A percentile compares a stretch with the other conserved stretches of the same genome.
phyloP scores from a whole-genome alignment of 805 yeast genomes.

The Komagataella kurtzmanii region DNA sequence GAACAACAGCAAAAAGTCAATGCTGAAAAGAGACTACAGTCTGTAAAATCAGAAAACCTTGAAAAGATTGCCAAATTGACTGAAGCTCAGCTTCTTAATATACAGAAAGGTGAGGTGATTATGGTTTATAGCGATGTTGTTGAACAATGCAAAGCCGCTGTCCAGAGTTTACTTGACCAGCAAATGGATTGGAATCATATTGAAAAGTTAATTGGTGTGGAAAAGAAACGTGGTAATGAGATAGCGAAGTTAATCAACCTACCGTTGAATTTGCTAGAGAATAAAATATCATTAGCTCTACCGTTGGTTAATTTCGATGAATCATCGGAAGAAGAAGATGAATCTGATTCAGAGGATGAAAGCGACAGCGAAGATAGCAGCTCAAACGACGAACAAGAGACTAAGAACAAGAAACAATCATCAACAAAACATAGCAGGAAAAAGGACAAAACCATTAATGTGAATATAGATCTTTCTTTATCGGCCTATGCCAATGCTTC shows the following conservation, averaged over 20 bases:
- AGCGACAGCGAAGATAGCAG: slow-evolving; percentile 10
- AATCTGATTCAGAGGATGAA: slow-evolving; percentile 15
- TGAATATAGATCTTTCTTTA: slow-evolving; percentile 51
- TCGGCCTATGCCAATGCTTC: slow-evolving; percentile 88
- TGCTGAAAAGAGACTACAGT: slow-evolving; percentile 61
- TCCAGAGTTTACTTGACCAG: slow-evolving; percentile 56
- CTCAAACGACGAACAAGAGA: slow-evolving; percentile 27
- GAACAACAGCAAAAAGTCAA: slow-evolving; percentile 66
- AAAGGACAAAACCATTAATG: slow-evolving; percentile 23
- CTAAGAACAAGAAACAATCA: slow-evolving; percentile 1
- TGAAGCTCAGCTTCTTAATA: slow-evolving; percentile 49
- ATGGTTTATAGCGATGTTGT: slow-evolving; percentile 57
- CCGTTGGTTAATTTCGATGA: slow-evolving; percentile 30
- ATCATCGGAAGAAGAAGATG: slow-evolving; percentile 20
- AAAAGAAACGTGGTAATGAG: slow-evolving; percentile 50
- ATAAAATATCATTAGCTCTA: slow-evolving; percentile 46
- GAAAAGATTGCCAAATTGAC: slow-evolving; percentile 55
- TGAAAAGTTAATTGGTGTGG: slow-evolving; percentile 58
- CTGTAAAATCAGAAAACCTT: slow-evolving; percentile 62
- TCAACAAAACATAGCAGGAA: slow-evolving; percentile 4
- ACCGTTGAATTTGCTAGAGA: slow-evolving; percentile 60
- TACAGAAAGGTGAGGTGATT: slow-evolving; percentile 59
- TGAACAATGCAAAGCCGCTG: slow-evolving; percentile 56
- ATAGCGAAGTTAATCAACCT: slow-evolving; percentile 49
- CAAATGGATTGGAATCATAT: slow-evolving; percentile 93